A percentile compares a stretch with the other conserved stretches of the same genome.
phyloP scores from a whole-genome alignment of 1,284 basidiomycete species.

The Tranzscheliella williamsii region DNA sequence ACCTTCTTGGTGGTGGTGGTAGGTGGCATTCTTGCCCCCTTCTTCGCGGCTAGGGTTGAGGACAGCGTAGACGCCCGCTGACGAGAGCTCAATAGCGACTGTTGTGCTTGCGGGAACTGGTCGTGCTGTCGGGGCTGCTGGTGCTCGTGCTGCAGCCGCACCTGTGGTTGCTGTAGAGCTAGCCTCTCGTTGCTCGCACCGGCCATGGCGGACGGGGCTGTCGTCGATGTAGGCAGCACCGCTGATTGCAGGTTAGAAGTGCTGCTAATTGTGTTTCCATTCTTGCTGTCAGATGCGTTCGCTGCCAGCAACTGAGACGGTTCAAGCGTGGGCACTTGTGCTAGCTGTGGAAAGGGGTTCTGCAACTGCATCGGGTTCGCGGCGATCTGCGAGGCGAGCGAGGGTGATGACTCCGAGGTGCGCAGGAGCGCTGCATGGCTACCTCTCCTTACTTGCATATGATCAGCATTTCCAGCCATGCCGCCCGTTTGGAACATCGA shows the following conservation, averaged over 20 bases:
- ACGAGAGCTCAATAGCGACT: too few relatives aligned
- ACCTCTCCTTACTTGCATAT: slow-evolving; percentile 11
- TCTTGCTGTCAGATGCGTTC: too few relatives aligned
- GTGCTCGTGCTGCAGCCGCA: slow-evolving; percentile 32
- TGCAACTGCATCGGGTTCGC: slow-evolving; percentile 43
- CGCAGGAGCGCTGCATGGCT: slow-evolving; percentile 9
- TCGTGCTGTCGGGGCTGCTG: too few relatives aligned
- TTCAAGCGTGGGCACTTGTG: slow-evolving; percentile 13
- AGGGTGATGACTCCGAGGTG: slow-evolving; percentile 19
- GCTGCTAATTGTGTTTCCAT: too few relatives aligned
- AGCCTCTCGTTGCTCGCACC: slow-evolving; percentile 16
- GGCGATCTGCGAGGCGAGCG: slow-evolving; percentile 27
- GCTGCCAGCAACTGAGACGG: slow-evolving; percentile 17
- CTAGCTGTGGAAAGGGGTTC: slow-evolving; percentile 15
- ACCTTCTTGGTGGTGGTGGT: slow-evolving; percentile 13
- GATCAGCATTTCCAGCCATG: slow-evolving; percentile 1
- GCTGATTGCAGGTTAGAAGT: too few relatives aligned
- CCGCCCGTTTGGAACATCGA: slow-evolving; percentile 6
- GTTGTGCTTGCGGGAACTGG: slow-evolving; percentile 22
- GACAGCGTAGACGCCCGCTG: too few relatives aligned
- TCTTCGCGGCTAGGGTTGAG: too few relatives aligned
- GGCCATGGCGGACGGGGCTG: slow-evolving; percentile 23
- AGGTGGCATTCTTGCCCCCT: too few relatives aligned
- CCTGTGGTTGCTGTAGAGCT: slow-evolving; percentile 14
- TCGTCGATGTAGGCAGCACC: too few relatives aligned